These are phyloP conservation scores for Coemansia sp. DNA, from an alignment of 192 early-diverging fungal species.

Conservation along the genomic window DNA sequence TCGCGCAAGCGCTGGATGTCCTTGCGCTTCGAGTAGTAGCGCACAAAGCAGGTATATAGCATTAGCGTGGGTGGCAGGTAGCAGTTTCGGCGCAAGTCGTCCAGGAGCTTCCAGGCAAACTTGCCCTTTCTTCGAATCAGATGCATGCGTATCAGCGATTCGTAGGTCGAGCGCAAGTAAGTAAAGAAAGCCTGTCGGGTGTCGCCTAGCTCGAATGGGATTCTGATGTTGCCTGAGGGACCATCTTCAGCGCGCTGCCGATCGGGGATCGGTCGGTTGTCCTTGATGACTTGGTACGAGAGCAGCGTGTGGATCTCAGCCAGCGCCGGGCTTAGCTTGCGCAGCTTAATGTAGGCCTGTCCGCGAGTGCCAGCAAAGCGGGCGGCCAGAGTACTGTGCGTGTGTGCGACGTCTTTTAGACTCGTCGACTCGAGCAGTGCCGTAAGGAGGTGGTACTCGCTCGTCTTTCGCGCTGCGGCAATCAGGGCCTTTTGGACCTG, in stretches of 20 bases:
- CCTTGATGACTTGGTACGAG: conserved; percentile 32
- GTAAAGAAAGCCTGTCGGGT: conserved; percentile 46
- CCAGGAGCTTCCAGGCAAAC: conserved; percentile 30
- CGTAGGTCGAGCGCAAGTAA: conserved; percentile 49
- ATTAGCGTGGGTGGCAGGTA: conserved; percentile 44
- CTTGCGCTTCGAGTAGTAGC: conserved; percentile 52
- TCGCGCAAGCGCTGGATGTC: conserved; percentile 36
- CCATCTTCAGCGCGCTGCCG: neutral
- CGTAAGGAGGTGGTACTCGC: conserved; percentile 22
- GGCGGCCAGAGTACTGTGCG: conserved; percentile 15
- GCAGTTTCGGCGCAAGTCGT: conserved; percentile 51
- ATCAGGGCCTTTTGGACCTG: conserved; percentile 38
- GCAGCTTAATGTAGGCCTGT: conserved; percentile 29
- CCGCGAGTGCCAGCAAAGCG: conserved; percentile 26
- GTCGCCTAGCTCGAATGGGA: conserved; percentile 23
- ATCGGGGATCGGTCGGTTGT: conserved; percentile 26
- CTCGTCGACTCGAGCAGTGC: conserved; percentile 20
- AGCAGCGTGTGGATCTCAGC: conserved; percentile 33
- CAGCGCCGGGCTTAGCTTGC: conserved; percentile 4
- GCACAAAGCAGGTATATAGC: conserved; percentile 43
- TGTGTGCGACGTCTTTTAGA: neutral
- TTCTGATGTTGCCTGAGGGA: neutral
- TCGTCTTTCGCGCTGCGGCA: conserved; percentile 7
- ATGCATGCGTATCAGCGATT: conserved; percentile 38
- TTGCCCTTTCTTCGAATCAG: conserved; percentile 18